phyloP scores from a whole-genome alignment of 345 rosid species.

The Citrus inodora region DNA sequence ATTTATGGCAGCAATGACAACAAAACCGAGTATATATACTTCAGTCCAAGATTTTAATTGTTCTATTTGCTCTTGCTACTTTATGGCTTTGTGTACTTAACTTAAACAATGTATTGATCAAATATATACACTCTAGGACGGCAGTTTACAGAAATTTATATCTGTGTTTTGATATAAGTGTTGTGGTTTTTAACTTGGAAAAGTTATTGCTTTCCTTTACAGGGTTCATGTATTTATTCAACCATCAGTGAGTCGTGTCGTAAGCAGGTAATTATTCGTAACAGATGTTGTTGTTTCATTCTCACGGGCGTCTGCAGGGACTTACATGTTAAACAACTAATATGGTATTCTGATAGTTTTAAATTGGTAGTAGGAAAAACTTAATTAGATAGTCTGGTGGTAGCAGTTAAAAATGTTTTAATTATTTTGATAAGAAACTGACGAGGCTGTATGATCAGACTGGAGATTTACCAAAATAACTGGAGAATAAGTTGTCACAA shows the following conservation, averaged over 20 bases:
- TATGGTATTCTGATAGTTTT: slow-evolving; percentile 1
- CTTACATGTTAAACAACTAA: slow-evolving; percentile 3
- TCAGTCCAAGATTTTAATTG: background rate
- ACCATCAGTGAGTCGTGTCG: slow-evolving; percentile 85
- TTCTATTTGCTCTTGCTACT: background rate
- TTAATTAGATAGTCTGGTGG: background rate
- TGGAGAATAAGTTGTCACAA: background rate
- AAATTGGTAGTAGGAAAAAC: background rate
- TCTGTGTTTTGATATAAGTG: background rate
- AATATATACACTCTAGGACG: background rate
- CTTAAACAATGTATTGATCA: background rate
- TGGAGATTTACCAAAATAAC: background rate
- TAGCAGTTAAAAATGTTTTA: background rate
- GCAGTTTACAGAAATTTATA: background rate
- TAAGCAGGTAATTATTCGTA: slow-evolving; percentile 62
- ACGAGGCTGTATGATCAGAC: background rate
- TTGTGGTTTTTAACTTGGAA: background rate
- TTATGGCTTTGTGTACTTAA: background rate
- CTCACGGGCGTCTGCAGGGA: slow-evolving; percentile 3
- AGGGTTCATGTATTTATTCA: slow-evolving; percentile 94
- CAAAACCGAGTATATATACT: background rate
- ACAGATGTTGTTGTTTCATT: background rate
- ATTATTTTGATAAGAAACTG: background rate
- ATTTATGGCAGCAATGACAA: background rate
- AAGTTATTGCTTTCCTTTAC: slow-evolving; percentile 21